Conservation (phyloP, 2,329 filamentous ascomycete species). For the Xylaria multiplex region DNA sequence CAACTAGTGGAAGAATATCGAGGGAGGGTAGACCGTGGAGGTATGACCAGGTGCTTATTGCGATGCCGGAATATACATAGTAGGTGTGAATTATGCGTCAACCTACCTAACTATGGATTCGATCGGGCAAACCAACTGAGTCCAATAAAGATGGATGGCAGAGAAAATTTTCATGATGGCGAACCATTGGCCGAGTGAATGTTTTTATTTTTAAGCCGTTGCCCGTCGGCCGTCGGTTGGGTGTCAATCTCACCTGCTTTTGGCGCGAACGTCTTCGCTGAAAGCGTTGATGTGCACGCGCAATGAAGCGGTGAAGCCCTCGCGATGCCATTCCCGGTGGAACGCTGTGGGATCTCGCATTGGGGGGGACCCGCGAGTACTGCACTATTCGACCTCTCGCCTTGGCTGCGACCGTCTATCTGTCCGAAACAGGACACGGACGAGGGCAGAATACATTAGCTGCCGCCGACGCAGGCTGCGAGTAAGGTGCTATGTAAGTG, state of each 20-base stretch:
- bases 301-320: slow-evolving; percentile 45
- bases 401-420: slow-evolving; percentile 10
- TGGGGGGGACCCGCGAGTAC: slow-evolving; percentile 38
- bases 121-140: slow-evolving; percentile 14
- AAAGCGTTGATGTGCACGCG: slow-evolving; percentile 35
- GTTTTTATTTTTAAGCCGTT: slow-evolving; percentile 7
- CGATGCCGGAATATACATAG: slow-evolving; percentile 14
- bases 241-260: slow-evolving; percentile 30
- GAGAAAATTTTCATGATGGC: slow-evolving; percentile 30
- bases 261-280: slow-evolving; percentile 35
- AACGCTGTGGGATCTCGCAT: slow-evolving; percentile 42
- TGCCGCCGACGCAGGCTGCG: slow-evolving; percentile 38
- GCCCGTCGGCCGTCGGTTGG: slow-evolving; percentile 37
- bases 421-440: slow-evolving; percentile 20
- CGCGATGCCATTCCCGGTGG: slow-evolving; percentile 44
- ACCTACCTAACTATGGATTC: neutral
- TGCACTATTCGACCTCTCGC: slow-evolving; percentile 25
- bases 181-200: slow-evolving; percentile 27
- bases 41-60: slow-evolving; percentile 11
- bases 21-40: slow-evolving; percentile 3
- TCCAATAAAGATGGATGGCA: slow-evolving; percentile 22
- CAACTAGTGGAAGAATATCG: slow-evolving; percentile 1
- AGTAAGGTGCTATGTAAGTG: slow-evolving; percentile 5
- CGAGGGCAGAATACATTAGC: slow-evolving; percentile 35
- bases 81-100: slow-evolving; percentile 22